phyloP scores from a whole-genome alignment of 2,329 filamentous ascomycete genomes.

The Claviceps humidiphila region DNA sequence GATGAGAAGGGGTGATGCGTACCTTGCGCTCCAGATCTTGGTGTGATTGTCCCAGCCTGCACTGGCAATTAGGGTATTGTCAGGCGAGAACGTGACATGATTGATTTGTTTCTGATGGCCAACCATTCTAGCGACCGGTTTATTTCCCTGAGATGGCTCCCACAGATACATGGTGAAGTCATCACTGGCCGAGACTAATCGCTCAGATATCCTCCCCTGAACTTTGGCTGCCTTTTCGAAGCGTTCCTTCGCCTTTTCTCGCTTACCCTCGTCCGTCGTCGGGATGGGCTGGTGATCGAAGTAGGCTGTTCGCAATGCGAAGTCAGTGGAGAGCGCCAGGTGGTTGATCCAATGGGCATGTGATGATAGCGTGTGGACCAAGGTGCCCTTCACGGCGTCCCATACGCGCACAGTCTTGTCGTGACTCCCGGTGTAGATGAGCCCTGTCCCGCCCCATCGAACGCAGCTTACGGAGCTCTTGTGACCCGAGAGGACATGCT shows the following conservation, averaged over 20 bases:
- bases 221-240: slow-evolving; percentile 77
- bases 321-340: slow-evolving; percentile 84
- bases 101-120: slow-evolving; percentile 97
- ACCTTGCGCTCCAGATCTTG: slow-evolving; percentile 76
- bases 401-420: slow-evolving; percentile 90
- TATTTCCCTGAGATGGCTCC: slow-evolving; percentile 66
- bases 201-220: slow-evolving; percentile 65
- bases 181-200: slow-evolving; percentile 80
- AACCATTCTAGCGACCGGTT: slow-evolving; percentile 77
- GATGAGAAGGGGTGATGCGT: slow-evolving; percentile 15
- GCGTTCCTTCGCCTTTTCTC: slow-evolving; percentile 61
- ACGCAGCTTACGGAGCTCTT: slow-evolving; percentile 83
- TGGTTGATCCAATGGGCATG: slow-evolving; percentile 97
- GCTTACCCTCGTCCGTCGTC: slow-evolving; percentile 53
- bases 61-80: slow-evolving; percentile 76
- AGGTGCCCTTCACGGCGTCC: slow-evolving; percentile 65
- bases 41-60: slow-evolving; percentile 90
- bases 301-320: slow-evolving; percentile 72
- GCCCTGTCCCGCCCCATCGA: slow-evolving; percentile 82
- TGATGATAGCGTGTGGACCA: slow-evolving; percentile 64
- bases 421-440: slow-evolving; percentile 73
- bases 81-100: slow-evolving; percentile 86
- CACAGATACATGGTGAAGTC: slow-evolving; percentile 96
- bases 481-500: slow-evolving; percentile 77
- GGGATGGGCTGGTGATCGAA: slow-evolving; percentile 70